These are phyloP conservation scores for Suhomyces sp. DNA, from an alignment of 805 yeast species.

Conservation along the genomic window DNA sequence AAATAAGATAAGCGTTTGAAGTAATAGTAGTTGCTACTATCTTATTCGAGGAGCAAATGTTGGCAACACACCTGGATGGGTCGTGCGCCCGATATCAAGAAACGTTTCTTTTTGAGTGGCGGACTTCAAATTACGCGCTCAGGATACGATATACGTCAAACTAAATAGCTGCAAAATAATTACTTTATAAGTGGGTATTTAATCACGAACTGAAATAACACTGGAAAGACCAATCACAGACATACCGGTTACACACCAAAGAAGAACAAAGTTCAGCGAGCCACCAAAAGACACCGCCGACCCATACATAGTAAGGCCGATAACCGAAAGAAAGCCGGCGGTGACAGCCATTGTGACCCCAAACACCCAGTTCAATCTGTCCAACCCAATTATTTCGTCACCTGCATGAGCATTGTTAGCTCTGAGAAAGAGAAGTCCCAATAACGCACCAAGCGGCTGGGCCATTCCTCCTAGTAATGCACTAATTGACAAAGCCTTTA, in stretches of 20 bases:
- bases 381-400: conserved; percentile 28
- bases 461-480: conserved; percentile 76
- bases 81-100: not conserved
- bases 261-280: conserved; percentile 52
- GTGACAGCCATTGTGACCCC: conserved; percentile 71
- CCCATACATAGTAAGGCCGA: conserved; percentile 82
- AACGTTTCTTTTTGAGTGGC: not conserved
- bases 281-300: conserved; percentile 81
- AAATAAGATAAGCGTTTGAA: not conserved
- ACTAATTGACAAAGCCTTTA: conserved; percentile 61
- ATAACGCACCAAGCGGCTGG: conserved; percentile 84
- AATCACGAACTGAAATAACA: conserved; percentile 16
- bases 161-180: not conserved
- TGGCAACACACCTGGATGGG: not conserved
- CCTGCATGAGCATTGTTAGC: conserved; percentile 31
- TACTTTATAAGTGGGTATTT: not conserved
- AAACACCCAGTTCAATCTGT: conserved; percentile 43
- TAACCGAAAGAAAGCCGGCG: conserved; percentile 79
- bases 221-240: conserved; percentile 50
- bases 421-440: conserved; percentile 53
- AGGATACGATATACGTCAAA: not conserved
- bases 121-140: not conserved
- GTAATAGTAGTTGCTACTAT: not conserved
- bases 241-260: conserved; percentile 63
- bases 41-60: not conserved